Base-by-base conservation (phyloP, 768 basidiomycete genomes). In the Suillus weaverae region DNA sequence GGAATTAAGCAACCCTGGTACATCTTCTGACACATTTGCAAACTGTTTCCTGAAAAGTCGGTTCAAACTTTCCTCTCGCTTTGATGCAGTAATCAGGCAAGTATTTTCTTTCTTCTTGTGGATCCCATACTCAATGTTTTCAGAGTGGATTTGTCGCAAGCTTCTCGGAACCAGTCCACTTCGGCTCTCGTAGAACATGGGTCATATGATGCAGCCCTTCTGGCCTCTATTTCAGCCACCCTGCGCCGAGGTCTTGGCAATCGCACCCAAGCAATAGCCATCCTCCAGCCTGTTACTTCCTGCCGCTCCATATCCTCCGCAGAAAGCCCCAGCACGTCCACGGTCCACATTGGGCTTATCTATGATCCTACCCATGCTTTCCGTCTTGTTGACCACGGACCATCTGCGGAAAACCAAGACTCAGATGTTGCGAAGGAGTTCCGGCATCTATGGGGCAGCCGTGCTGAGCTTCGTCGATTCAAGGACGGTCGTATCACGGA, bases 401-500 rank as follows among this genome's bases (percentile, higher is more conserved):
- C 97, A 1, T 74, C 89, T 0, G 91, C 87, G 60, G 87, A 87
- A 13, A 87, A 89, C 44, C 72, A 82, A 50, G 83, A 89, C 59
- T 77, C 81, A 30, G 74, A 79, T 11, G 81, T 76, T 6, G 80
- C 84, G 0, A 77, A 83, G 53, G 81, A 80, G 4, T 99, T 97
- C 82, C 86, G 89, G 30, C 84, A 86, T 6, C 80, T 99, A 68
- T 99, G 97, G 97, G 97, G 96, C 0, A 80, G 85, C 44, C 97
- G 95, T 75, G 89, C 95, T 0, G 97, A 99, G 72, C 80, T 98
- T 20, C 85, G 97, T 7, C 86, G 96, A 44, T 99, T 99, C 82
- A 96, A 98, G 76, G 96, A 99, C 70, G 97, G 97, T 1, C 85
- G 90, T 20, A 98, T 99, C 66, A 72, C 85, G 6, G 95, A 98